These are phyloP conservation scores for Ustilago trichophora DNA, from an alignment of 1,284 basidiomycete genomes.

Conservation along the genomic window DNA sequence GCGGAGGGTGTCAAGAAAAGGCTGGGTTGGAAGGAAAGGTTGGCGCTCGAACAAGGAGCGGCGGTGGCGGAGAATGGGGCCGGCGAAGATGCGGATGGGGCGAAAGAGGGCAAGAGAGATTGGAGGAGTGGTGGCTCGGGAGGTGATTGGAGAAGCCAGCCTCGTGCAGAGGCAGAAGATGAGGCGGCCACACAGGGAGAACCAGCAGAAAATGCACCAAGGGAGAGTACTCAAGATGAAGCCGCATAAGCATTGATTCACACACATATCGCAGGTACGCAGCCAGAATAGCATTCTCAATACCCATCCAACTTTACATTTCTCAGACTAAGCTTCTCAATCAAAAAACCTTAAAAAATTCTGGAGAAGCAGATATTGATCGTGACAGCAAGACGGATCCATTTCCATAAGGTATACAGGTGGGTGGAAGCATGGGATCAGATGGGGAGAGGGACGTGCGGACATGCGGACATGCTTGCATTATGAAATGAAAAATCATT, in stretches of 20 bases:
- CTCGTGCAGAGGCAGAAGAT: conserved; percentile 3
- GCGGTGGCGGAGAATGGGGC: neutral
- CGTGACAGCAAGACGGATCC: neutral
- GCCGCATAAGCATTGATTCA: too few relatives aligned
- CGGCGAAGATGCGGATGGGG: conserved; percentile 2
- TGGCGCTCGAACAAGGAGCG: conserved; percentile 35
- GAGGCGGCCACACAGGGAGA: too few relatives aligned
- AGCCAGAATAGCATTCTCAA: neutral
- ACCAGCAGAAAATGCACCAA: neutral
- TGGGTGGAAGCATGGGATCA: too few relatives aligned
- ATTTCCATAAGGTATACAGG: conserved; percentile 2
- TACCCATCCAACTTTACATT: neutral
- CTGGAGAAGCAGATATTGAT: too few relatives aligned
- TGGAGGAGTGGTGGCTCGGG: conserved; percentile 29
- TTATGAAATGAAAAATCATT: too few relatives aligned
- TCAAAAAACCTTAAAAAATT: too few relatives aligned
- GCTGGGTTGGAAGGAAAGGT: conserved; percentile 42
- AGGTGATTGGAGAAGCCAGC: conserved; percentile 34
- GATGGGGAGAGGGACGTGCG: too few relatives aligned
- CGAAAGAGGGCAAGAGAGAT: conserved; percentile 4
- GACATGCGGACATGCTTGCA: too few relatives aligned
- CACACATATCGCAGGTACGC: too few relatives aligned
- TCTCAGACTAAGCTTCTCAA: too few relatives aligned
- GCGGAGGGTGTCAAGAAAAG: conserved; percentile 24
- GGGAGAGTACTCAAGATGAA: too few relatives aligned